Percentiles rank a stretch among this genome's conserved stretches.
Conservation (phyloP, 163 green algal species). For the Scenedesmus sp. region DNA sequence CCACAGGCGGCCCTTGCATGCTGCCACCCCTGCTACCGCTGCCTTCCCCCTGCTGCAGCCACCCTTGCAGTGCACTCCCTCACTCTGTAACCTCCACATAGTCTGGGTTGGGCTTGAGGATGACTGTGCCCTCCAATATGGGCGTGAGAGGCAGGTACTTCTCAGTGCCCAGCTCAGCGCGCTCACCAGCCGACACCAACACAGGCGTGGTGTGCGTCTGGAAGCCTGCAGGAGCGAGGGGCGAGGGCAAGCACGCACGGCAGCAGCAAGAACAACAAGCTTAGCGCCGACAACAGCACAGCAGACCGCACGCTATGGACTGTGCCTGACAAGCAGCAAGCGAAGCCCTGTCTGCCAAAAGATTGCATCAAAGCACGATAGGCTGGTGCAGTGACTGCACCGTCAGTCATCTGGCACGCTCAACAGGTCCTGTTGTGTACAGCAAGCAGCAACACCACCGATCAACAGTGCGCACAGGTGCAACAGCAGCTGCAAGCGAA, state of each 20-base stretch:
- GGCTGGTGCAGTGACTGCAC: neutral
- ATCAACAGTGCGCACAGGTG: neutral
- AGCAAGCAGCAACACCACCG: too few relatives aligned
- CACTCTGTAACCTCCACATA: slow-evolving; percentile 83
- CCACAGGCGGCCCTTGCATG: neutral
- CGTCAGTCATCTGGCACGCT: neutral
- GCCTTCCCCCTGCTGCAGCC: too few relatives aligned
- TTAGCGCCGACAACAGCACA: neutral
- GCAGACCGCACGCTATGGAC: too few relatives aligned
- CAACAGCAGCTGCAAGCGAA: neutral
- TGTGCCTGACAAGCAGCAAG: neutral
- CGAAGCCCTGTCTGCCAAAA: too few relatives aligned
- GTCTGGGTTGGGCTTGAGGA: slow-evolving; percentile 96
- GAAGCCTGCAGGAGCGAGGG: slow-evolving; percentile 57
- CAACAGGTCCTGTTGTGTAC: neutral
- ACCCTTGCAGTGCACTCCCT: neutral
- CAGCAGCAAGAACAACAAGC: neutral
- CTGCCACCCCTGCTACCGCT: neutral
- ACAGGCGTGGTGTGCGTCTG: slow-evolving; percentile 99
- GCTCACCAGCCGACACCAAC: slow-evolving; percentile 93
- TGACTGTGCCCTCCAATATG: slow-evolving; percentile 95
- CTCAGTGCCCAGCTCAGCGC: slow-evolving; percentile 97
- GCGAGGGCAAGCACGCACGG: too few relatives aligned
- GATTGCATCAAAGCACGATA: neutral
- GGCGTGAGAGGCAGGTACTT: slow-evolving; percentile 92